Evolutionary conservation across 2,329 filamentous ascomycete species (phyloP), one percentile per base, ranked within the genome.

Genomic region (Fusarium nygamai): DNA sequence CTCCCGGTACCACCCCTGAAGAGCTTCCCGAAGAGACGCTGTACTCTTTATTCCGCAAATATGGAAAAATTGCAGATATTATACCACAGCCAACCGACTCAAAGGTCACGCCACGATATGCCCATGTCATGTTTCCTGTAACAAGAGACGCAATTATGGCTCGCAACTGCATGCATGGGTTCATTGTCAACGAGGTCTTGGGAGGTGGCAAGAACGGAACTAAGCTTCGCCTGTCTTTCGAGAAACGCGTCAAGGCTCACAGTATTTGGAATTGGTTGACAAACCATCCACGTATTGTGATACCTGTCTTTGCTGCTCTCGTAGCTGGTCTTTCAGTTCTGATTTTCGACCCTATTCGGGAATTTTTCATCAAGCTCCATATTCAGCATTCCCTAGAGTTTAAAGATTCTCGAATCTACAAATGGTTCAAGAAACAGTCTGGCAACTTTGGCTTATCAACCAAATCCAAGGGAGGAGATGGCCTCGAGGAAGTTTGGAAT

Each of bases 331-430:
- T 96, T 54, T 97, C 95, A 0, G 94, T 98, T 27, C 91, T 94
- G 3, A 87, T 98, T 13, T 98, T 99, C 78, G 96, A 99, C 77
- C 96, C 96, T 1, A 95, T 99, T 66, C 91, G 96, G 50, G 95
- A 95, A 1, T 96, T 97, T 80, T 98, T 97, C 78, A 94, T 98
- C 83, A 94, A 94, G 79, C 88, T 92, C 8, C 95, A 98, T 80
- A 92, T 99, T 58, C 94, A 95, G 38, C 89, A 92, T 53, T 91
- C 92, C 0, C 90, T 96, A 69, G 90, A 93, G 65, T 85, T 96
- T 38, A 91, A 90, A 50, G 91, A 96, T 70, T 96, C 91, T 78
- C 88, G 85, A 53, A 78, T 95, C 22, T 93, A 94, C 82, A 90
- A 92, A 69, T 98, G 95, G 96, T 89, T 98, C 79, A 92, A 92